Evolutionary conservation across 2,329 filamentous ascomycete genomes (phyloP), one percentile per base, ranked within the genome.

Genomic region (Talaromyces sp.): DNA sequence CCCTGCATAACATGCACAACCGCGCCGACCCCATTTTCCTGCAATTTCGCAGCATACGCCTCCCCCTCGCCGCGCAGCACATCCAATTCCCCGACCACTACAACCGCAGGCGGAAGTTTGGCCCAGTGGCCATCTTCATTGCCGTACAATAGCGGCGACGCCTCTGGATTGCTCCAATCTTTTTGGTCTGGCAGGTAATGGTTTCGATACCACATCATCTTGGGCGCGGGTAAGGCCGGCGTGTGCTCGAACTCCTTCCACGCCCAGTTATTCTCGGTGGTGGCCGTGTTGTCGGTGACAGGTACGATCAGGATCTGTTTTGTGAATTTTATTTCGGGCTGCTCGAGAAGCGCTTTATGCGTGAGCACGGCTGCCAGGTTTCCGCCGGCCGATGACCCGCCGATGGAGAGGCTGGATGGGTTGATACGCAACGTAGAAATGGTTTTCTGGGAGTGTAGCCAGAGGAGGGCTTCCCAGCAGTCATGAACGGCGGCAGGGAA

Each of bases 171-270:
- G 2, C 67, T 65, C 77, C 81, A 80, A 58, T 80, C 76, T 1
- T 66, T 67, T 26, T 74, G 59, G 49, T 81, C 71, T 0, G 83
- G 82, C 1, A 86, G 75, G 69, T 86, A 86, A 67, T 84, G 81
- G 19, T 77, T 67, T n/a, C 84, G 76, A 66, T 84, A 86, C 84
- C 84, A 86, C 55, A 83, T 68, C 84, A 86, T 86, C 69, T 86
- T 85, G 3, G 73, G 72, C 0, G 82, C 81, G 0, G 83, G 80
- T 1, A 86, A 74, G 0, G 82, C 81, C 0, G 82, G 78, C 0
- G 79, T 77, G 65, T 79, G 74, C 64, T 84, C 74, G 66, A 82
- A 83, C 51, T 79, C 76, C 17, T 70, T 74, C 76, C 81, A 86
- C 3, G 81, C 80, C 1, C 70, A 66, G 59, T 77, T 82, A 58